phyloP scores from a whole-genome alignment of 1,284 basidiomycete genomes.

The Jaminaea rosea region DNA sequence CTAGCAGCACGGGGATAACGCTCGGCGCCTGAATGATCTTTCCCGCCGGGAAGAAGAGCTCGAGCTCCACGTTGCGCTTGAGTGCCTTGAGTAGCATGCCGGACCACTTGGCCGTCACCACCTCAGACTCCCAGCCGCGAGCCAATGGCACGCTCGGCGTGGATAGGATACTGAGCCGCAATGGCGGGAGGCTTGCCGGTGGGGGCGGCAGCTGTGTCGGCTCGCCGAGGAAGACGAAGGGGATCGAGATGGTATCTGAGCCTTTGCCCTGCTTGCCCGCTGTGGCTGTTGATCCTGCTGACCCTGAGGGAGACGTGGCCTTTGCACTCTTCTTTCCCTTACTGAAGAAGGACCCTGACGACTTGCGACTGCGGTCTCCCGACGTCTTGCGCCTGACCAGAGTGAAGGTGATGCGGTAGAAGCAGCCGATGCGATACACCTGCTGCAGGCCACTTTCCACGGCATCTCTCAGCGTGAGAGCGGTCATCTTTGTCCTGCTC shows the following conservation, averaged over 20 bases:
- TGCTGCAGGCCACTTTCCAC: slow-evolving; percentile 30
- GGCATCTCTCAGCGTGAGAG: slow-evolving; percentile 3
- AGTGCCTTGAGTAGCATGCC: slow-evolving; percentile 26
- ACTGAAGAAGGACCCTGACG: background rate
- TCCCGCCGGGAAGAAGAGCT: slow-evolving; percentile 11
- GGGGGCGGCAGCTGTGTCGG: slow-evolving; percentile 23
- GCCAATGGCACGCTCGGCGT: slow-evolving; percentile 15
- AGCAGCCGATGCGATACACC: slow-evolving; percentile 37
- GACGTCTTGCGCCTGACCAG: slow-evolving; percentile 9
- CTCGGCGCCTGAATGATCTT: slow-evolving; percentile 29
- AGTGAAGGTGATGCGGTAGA: slow-evolving; percentile 32
- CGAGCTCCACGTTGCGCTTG: slow-evolving; percentile 26
- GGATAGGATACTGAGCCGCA: slow-evolving; percentile 22
- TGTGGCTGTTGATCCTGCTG: slow-evolving; percentile 12
- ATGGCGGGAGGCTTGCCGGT: slow-evolving; percentile 19
- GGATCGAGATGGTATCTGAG: slow-evolving; percentile 18
- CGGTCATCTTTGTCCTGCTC: background rate
- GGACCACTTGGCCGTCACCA: slow-evolving; percentile 28
- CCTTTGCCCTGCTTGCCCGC: slow-evolving; percentile 17
- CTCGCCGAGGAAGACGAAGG: slow-evolving; percentile 39
- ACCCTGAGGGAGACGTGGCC: no score
- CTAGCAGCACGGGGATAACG: slow-evolving; percentile 30
- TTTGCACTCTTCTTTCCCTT: slow-evolving; percentile 6
- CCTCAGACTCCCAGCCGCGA: slow-evolving; percentile 25
- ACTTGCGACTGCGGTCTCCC: slow-evolving; percentile 1